A percentile compares a stretch with the other conserved stretches of the same genome.
These are phyloP conservation scores for Lachnellula subtilissima DNA, from an alignment of 2,329 filamentous ascomycete genomes.

Conservation along the genomic window DNA sequence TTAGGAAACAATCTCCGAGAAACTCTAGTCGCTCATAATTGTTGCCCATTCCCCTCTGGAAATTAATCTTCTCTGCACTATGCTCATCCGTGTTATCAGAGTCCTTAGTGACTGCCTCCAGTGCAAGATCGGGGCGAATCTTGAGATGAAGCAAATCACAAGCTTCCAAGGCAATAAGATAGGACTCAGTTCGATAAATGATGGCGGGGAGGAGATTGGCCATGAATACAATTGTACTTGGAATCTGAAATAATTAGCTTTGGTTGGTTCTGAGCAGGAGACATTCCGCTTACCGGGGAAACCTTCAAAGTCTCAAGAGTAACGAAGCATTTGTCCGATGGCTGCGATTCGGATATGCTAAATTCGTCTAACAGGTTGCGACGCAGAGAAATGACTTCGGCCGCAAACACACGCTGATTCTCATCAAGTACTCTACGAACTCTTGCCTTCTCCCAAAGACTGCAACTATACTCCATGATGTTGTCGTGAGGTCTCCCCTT, in stretches of 20 bases:
- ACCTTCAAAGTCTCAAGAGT: conserved; percentile 73
- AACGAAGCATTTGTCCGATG: conserved; percentile 54
- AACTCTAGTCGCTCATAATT: conserved; percentile 97
- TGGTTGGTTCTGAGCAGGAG: not conserved
- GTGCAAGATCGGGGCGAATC: conserved; percentile 63
- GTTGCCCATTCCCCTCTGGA: conserved; percentile 80
- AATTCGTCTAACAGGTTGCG: conserved; percentile 76
- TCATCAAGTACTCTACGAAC: conserved; percentile 49
- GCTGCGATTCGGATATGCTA: conserved; percentile 44
- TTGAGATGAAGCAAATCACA: conserved; percentile 60
- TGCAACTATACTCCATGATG: conserved; percentile 82
- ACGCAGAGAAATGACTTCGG: conserved; percentile 68
- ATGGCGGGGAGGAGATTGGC: conserved; percentile 76
- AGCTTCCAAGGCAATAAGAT: conserved; percentile 74
- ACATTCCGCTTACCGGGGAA: conserved; percentile 58
- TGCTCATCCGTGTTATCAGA: conserved; percentile 79
- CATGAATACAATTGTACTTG: conserved; percentile 64
- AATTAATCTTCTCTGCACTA: conserved; percentile 60
- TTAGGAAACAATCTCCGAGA: conserved; percentile 87
- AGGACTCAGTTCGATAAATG: conserved; percentile 76
- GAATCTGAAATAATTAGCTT: conserved; percentile 46
- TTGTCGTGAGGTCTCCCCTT: conserved; percentile 41
- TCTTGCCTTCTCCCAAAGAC: conserved; percentile 61
- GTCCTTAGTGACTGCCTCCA: conserved; percentile 91
- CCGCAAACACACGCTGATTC: conserved; percentile 77